Conservation (phyloP, 129 eudicot species). For the Scalesia atractyloides region DNA sequence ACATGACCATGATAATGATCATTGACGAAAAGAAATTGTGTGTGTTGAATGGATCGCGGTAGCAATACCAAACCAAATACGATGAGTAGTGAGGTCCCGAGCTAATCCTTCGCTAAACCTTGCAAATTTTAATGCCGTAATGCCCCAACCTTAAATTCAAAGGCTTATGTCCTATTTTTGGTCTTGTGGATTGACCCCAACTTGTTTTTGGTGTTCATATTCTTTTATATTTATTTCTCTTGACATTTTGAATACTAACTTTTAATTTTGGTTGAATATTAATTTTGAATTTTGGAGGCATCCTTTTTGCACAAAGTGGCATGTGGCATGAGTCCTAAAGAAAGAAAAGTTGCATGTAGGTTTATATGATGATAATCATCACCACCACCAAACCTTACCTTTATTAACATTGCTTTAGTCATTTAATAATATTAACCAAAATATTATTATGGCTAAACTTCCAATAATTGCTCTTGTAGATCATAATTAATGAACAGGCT, state of each 20-base stretch:
- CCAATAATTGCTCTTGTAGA: slow-evolving; percentile 14
- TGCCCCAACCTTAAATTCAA: no score
- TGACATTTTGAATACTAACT: not conserved
- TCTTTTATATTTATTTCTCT: not conserved
- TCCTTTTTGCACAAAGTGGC: slow-evolving; percentile 13
- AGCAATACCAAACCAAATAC: not conserved
- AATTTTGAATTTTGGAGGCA: not conserved
- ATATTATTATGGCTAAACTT: slow-evolving; percentile 5
- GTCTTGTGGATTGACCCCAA: not conserved
- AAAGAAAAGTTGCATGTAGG: slow-evolving; percentile 18
- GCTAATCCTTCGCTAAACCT: not conserved
- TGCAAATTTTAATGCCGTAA: no score
- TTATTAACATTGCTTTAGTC: slow-evolving; percentile 18
- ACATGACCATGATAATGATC: no score
- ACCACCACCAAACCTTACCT: slow-evolving; percentile 23
- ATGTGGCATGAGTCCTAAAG: slow-evolving; percentile 28
- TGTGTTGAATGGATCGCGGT: no score
- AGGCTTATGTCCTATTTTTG: no score
- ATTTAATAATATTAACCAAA: slow-evolving; percentile 6
- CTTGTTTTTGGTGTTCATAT: not conserved
- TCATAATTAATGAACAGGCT: slow-evolving; percentile 20
- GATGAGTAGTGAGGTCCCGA: not conserved
- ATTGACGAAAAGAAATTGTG: no score
- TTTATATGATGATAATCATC: slow-evolving; percentile 22
- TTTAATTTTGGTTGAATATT: not conserved